Conservation (phyloP, 2,329 filamentous ascomycete genomes). For the Aureobasidium vineae region DNA sequence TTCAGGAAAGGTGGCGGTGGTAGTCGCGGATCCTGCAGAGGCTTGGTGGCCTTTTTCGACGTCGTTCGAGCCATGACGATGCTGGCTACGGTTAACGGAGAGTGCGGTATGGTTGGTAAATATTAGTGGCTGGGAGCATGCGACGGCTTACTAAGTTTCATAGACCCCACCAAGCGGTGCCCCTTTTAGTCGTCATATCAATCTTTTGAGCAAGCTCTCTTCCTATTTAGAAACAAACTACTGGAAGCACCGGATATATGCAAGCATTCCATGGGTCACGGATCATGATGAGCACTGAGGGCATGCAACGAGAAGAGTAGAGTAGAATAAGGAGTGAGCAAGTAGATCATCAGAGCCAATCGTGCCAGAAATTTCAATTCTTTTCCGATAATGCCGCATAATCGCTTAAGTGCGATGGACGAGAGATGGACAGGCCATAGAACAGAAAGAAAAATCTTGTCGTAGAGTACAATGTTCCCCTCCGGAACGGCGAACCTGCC, state of each 20-base stretch:
- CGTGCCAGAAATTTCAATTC: conserved; percentile 23
- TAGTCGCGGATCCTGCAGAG: conserved; percentile 27
- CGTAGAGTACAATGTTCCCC: conserved; percentile 24
- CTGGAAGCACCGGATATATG: neutral
- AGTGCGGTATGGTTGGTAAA: neutral
- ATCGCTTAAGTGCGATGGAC: conserved; percentile 22
- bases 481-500: conserved; percentile 19
- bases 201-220: neutral
- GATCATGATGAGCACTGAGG: neutral
- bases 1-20: conserved; percentile 61
- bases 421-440: conserved; percentile 24
- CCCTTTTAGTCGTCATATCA: neutral
- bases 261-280: neutral
- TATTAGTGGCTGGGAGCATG: neutral
- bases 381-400: conserved; percentile 23
- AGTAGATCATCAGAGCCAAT: conserved; percentile 12
- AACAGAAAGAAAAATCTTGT: conserved; percentile 26
- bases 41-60: conserved; percentile 14
- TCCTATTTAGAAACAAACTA: neutral
- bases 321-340: neutral
- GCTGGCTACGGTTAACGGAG: neutral
- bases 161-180: neutral
- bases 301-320: neutral
- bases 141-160: conserved; percentile 3
- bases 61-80: conserved; percentile 25